Conservation (phyloP, 1,284 basidiomycete genomes). For the Cutaneotrichosporon dermatis region DNA sequence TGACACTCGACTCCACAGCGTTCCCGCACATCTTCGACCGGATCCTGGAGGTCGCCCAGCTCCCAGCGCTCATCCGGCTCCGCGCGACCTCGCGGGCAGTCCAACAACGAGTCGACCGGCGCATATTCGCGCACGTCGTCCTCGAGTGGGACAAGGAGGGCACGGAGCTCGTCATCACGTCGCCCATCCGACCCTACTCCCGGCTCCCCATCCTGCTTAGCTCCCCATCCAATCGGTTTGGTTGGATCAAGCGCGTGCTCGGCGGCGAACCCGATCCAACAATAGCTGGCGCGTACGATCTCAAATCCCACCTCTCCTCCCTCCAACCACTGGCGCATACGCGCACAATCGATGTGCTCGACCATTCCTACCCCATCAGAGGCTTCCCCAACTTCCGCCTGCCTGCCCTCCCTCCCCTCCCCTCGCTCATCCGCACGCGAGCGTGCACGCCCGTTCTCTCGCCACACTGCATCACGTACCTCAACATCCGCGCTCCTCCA, state of each 20-base stretch:
- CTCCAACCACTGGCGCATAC: neutral
- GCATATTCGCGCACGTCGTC: neutral
- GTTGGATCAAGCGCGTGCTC: neutral
- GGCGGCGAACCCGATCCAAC: neutral
- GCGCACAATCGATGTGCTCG: neutral
- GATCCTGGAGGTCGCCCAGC: neutral
- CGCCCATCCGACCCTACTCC: neutral
- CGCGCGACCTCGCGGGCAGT: neutral
- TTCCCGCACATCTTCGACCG: neutral
- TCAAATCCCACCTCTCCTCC: neutral
- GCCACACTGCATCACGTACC: neutral
- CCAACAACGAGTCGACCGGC: neutral
- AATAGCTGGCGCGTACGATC: neutral
- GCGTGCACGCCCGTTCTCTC: neutral
- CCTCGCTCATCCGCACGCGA: neutral
- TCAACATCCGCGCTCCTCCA: constrained; percentile 1
- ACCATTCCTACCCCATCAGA: neutral
- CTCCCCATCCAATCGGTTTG: neutral
- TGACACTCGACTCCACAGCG: neutral
- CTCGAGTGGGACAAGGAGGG: neutral
- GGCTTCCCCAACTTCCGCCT: neutral
- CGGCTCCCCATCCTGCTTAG: neutral
- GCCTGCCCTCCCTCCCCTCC: neutral
- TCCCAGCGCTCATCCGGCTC: neutral
- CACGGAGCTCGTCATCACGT: neutral